Percentiles rank a stretch among this genome's conserved stretches.
phyloP scores from a whole-genome alignment of 768 basidiomycete species.

The Peribolospora baueri region DNA sequence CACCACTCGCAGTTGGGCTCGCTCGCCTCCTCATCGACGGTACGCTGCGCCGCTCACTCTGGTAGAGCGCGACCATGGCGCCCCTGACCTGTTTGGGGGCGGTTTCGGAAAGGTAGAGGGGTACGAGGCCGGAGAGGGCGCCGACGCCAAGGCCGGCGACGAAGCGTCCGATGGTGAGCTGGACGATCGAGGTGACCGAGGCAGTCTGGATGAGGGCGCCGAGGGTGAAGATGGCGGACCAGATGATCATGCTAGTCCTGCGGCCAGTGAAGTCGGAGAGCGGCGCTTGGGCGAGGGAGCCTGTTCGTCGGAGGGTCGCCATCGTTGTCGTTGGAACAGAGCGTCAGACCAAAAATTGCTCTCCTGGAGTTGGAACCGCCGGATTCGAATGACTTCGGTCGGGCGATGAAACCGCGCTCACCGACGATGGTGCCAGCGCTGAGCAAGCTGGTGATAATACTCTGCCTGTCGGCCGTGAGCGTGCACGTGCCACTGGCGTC shows the following conservation, averaged over 20 bases:
- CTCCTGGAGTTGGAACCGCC: not conserved
- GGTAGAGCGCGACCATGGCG: constrained; percentile 45
- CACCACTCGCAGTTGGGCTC: too few species aligned
- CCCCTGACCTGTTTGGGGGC: constrained; percentile 52
- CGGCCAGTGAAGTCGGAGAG: constrained; percentile 50
- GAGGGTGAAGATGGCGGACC: constrained; percentile 46
- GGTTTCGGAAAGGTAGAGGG: constrained; percentile 51
- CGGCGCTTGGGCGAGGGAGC: constrained; percentile 44
- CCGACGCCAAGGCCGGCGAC: constrained; percentile 57
- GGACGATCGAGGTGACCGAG: constrained; percentile 33
- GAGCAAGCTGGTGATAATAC: constrained; percentile 51
- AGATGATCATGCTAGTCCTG: constrained; percentile 46
- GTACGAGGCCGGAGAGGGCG: constrained; percentile 30
- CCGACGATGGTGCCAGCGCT: constrained; percentile 33
- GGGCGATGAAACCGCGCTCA: not conserved
- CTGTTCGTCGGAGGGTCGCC: not conserved
- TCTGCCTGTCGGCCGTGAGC: constrained; percentile 32
- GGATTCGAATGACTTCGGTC: not conserved
- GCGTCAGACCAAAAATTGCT: constrained; percentile 2
- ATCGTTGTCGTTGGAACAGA: constrained; percentile 4
- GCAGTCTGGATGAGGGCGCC: constrained; percentile 48
- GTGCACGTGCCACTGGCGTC: constrained; percentile 26
- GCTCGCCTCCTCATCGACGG: constrained; percentile 30
- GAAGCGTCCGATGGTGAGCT: constrained; percentile 41
- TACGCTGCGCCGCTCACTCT: constrained; percentile 35